A percentile compares a stretch with the other conserved stretches of the same genome.
Conservation (phyloP, 805 yeast genomes). For the Jamesozyma rosinii region DNA sequence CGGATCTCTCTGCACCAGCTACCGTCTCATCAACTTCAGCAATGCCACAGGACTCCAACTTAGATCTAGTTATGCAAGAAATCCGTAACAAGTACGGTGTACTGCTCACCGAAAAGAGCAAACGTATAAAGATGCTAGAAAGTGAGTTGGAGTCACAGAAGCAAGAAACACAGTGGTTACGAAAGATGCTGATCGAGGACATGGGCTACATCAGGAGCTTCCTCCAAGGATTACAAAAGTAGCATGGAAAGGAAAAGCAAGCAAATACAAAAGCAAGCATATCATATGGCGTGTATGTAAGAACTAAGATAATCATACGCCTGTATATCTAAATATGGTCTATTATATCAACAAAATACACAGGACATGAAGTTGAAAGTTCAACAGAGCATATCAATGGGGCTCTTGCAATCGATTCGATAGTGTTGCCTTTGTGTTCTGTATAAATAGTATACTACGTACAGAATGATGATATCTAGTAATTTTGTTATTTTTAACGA, state of each 20-base stretch:
- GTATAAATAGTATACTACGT: no score
- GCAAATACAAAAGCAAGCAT: not conserved
- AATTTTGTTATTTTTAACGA: no score
- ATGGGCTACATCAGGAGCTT: conserved; percentile 17
- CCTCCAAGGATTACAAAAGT: conserved; percentile 7
- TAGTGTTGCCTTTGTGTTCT: no score
- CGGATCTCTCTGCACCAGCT: not conserved
- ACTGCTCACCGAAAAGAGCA: conserved; percentile 17
- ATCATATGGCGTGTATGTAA: no score
- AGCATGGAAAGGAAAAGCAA: not conserved
- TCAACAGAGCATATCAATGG: no score
- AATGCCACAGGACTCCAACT: no score
- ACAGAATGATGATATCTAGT: no score
- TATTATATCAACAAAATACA: no score
- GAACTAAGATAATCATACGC: no score
- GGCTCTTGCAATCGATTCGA: no score
- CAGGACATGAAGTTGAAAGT: no score
- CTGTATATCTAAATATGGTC: no score
- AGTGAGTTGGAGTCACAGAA: conserved; percentile 16
- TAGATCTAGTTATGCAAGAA: conserved; percentile 4
- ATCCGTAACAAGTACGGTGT: conserved; percentile 8
- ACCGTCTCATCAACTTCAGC: not conserved
- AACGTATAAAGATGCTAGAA: conserved; percentile 13
- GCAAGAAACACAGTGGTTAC: conserved; percentile 18
- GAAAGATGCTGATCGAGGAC: conserved; percentile 20